These are phyloP conservation scores for Calonectria montana DNA, from an alignment of 2,329 filamentous ascomycete species.

Conservation along the genomic window DNA sequence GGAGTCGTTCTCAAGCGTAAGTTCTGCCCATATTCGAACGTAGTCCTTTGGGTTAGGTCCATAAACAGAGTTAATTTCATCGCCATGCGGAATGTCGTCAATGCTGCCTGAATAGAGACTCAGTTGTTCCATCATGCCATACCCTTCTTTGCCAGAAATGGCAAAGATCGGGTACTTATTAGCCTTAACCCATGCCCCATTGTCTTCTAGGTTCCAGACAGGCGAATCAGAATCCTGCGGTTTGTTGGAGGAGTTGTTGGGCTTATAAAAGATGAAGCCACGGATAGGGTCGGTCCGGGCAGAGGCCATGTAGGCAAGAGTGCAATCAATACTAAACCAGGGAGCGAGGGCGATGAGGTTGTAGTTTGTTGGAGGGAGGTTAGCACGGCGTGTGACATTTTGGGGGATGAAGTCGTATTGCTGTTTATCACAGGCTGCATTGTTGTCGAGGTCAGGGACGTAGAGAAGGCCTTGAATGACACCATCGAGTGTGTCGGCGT, in stretches of 20 bases:
- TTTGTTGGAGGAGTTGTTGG: conserved; percentile 64
- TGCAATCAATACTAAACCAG: conserved; percentile 83
- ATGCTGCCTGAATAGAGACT: conserved; percentile 83
- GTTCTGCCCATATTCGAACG: conserved; percentile 69
- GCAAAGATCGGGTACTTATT: conserved; percentile 87
- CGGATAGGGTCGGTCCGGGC: conserved; percentile 69
- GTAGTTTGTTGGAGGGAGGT: conserved; percentile 77
- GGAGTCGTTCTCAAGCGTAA: conserved; percentile 58
- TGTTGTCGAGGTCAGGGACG: conserved; percentile 74
- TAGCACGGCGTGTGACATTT: conserved; percentile 78
- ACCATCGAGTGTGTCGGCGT: conserved; percentile 67
- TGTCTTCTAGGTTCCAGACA: conserved; percentile 78
- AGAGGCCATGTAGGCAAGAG: conserved; percentile 75
- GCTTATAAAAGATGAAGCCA: conserved; percentile 73
- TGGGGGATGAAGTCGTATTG: conserved; percentile 75
- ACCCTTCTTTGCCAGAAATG: conserved; percentile 75
- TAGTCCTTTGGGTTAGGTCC: conserved; percentile 68
- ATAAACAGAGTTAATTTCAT: conserved; percentile 66
- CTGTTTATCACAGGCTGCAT: conserved; percentile 71
- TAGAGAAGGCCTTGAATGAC: conserved; percentile 85
- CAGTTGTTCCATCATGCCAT: conserved; percentile 76
- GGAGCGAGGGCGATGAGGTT: conserved; percentile 85
- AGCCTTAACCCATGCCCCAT: conserved; percentile 75
- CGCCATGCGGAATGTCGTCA: conserved; percentile 68
- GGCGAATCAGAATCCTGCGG: conserved; percentile 75